Evolutionary conservation across 78 protist genomes (phyloP).

Genomic region (Guillardia theta): DNA sequence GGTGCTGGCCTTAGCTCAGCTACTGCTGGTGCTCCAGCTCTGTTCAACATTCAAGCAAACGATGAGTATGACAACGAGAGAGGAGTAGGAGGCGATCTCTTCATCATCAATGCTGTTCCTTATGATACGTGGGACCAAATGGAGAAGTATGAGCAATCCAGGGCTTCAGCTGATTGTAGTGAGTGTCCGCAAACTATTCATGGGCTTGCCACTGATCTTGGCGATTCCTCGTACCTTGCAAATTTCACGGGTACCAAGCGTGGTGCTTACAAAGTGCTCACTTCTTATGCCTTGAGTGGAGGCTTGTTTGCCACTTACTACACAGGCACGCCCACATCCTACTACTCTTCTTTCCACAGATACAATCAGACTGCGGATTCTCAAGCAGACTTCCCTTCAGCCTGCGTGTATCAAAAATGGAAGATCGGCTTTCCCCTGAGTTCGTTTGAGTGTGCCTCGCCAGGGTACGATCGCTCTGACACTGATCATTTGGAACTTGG

Average conservation of each 20-base stretch:
- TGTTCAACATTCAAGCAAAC: neutral
- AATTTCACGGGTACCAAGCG: neutral
- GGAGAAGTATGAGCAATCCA: neutral
- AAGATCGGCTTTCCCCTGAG: neutral
- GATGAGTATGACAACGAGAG: conserved; percentile 15
- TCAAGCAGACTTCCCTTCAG: neutral
- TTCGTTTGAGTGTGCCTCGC: conserved; percentile 1
- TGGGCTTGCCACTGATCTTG: neutral
- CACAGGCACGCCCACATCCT: neutral
- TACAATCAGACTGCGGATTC: neutral
- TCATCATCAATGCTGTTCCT: neutral
- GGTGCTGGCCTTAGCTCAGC: conserved; percentile 17
- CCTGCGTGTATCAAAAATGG: neutral
- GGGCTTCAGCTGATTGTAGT: neutral
- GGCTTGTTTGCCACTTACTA: conserved; percentile 15
- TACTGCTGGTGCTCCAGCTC: neutral
- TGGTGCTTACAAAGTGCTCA: neutral
- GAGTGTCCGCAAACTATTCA: neutral
- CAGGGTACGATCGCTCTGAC: neutral
- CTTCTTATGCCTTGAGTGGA: neutral
- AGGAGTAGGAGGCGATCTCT: neutral
- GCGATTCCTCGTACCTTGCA: neutral
- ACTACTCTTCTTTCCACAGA: neutral
- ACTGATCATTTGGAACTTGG: neutral
- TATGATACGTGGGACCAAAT: neutral